Evolutionary conservation across 106 monocot species (phyloP).

Genomic region (Xerophyta viscosa): DNA sequence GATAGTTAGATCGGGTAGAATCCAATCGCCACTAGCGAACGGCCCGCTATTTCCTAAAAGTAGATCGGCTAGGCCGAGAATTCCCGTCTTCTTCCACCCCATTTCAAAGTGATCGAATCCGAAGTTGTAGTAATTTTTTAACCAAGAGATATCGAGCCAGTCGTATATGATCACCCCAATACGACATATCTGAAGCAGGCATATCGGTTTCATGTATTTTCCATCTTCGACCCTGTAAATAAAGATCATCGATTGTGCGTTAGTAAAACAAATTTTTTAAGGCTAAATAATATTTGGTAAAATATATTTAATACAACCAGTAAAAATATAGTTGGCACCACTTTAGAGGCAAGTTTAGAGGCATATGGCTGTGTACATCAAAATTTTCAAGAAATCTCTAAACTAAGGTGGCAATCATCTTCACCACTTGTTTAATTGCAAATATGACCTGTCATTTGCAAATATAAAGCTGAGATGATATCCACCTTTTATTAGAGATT

Average conservation of each 20-base stretch:
- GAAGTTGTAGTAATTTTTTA: slow-evolving; percentile 90
- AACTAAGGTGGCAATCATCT: too few species aligned
- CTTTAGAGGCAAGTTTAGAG: too few species aligned
- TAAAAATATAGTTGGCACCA: too few species aligned
- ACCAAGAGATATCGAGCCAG: slow-evolving; percentile 64
- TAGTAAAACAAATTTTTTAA: not conserved
- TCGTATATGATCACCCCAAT: slow-evolving; percentile 71
- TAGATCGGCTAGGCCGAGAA: slow-evolving; percentile 52
- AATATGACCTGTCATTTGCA: too few species aligned
- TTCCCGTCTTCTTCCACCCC: slow-evolving; percentile 47
- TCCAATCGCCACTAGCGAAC: slow-evolving; percentile 86
- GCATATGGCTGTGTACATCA: too few species aligned
- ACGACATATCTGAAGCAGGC: slow-evolving; percentile 66
- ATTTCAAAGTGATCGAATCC: slow-evolving; percentile 91
- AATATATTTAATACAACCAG: too few species aligned
- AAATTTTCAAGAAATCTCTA: too few species aligned
- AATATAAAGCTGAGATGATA: too few species aligned
- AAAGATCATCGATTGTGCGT: not conserved
- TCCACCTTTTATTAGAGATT: too few species aligned
- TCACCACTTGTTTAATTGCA: too few species aligned
- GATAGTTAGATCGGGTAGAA: slow-evolving; percentile 85
- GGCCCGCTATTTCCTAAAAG: slow-evolving; percentile 65
- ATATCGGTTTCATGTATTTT: slow-evolving; percentile 52
- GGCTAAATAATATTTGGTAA: not conserved
- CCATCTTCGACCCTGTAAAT: slow-evolving; percentile 68